Evolutionary conservation across 2,329 filamentous ascomycete species (phyloP), one percentile per base, ranked within the genome.

Genomic region (Coniochaeta prunicola): DNA sequence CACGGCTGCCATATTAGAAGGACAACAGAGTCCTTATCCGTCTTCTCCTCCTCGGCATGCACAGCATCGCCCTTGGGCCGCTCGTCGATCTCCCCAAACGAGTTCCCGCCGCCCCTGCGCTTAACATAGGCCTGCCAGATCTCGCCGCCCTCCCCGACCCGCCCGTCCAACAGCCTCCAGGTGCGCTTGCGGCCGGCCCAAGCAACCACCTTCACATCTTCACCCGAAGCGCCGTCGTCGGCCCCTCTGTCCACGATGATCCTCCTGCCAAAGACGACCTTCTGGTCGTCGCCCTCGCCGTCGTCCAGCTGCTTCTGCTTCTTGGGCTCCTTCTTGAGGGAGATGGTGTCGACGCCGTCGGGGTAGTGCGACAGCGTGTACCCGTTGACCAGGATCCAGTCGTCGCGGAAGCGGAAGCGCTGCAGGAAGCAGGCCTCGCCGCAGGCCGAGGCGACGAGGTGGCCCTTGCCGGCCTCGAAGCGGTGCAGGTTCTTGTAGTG

Each of bases 61-160:
- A 62, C 61, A 19, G 56, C 62, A 54, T 67, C 63, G 21, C 62
- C 65, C 2, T 60, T 33, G 13, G 57, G 4, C 58, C 61, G 53
- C 9, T 62, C 57, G 40, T 65, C 62, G 38, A 64, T 54, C 13
- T 67, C 63, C n/a, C 59, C 63, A 24, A 61, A 63, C 21, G 58
- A 31, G 17, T 58, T 59, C 4, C 58, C 54, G 24, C 56, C 58
- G 13, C 63, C 64, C 21, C 56, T 57, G 38, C 57, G 65, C 66
- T 75, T 77, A 19, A 78, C 65, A 48, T 80, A 80, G 0, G 75
- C 76, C 68, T 80, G 77, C 76, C 76, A 76, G 2, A 80, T 73
- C 45, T 71, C 69, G 9, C 76, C 75, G 19, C 70, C 63, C 1
- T 68, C 62, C 2, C 68, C 69, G 1, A 68, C 62, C 4, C 66